phyloP scores from a whole-genome alignment of 495 filamentous ascomycete genomes.

The Penicillium nucicola region DNA sequence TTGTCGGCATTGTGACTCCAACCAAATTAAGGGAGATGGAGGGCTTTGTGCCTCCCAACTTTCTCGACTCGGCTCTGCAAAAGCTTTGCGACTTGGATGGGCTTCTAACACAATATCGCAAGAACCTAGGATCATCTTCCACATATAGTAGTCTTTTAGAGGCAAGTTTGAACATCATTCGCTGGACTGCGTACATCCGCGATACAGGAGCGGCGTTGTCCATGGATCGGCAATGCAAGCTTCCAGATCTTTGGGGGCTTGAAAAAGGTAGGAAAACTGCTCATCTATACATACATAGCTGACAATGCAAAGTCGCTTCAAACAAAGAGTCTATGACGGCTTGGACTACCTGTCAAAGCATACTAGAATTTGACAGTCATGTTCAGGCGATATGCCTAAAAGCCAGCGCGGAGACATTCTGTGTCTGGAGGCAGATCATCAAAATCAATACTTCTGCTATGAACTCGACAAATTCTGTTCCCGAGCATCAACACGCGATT shows the following conservation, averaged over 20 bases:
- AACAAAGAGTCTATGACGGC: not conserved
- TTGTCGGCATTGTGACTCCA: conserved; percentile 20
- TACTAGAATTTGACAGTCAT: conserved; percentile 5
- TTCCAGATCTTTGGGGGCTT: conserved; percentile 5
- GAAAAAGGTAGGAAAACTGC: not conserved
- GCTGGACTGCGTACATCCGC: conserved; percentile 22
- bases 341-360: not conserved
- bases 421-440: conserved; percentile 17
- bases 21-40: not conserved
- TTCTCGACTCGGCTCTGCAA: conserved; percentile 8
- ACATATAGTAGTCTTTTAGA: conserved; percentile 15
- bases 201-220: conserved; percentile 22
- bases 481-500: not conserved
- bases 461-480: not conserved
- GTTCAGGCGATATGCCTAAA: conserved; percentile 14
- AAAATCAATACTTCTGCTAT: conserved; percentile 5
- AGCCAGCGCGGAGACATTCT: conserved; percentile 14
- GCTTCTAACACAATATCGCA: conserved; percentile 15
- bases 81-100: conserved; percentile 11
- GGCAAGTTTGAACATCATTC: conserved; percentile 20
- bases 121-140: conserved; percentile 16
- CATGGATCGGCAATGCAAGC: conserved; percentile 8
- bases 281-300: not conserved
- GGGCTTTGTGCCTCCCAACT: not conserved
- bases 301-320: not conserved